phyloP scores from a whole-genome alignment of 2,329 filamentous ascomycete species.

The Apiospora arundinis region DNA sequence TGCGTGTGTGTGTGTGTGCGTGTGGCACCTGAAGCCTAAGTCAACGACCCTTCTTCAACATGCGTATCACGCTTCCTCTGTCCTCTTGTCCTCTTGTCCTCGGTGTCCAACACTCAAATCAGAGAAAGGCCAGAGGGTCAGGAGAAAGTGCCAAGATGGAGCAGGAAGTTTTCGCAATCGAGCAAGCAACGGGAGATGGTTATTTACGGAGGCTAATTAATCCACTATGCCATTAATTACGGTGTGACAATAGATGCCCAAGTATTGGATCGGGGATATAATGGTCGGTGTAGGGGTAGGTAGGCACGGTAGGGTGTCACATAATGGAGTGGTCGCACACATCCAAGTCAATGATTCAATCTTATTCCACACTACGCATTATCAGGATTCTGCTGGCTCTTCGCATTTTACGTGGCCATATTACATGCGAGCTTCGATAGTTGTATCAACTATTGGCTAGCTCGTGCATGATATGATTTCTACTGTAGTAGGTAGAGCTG shows the following conservation, averaged over 20 bases:
- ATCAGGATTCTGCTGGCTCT: background rate
- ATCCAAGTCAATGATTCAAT: background rate
- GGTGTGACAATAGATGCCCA: background rate
- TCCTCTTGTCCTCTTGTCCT: no score
- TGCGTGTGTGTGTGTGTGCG: no score
- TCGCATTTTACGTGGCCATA: background rate
- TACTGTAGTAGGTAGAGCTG: background rate
- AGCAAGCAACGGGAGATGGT: background rate
- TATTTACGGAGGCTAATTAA: no score
- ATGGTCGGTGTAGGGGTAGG: background rate
- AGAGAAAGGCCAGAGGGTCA: no score
- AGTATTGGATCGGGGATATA: constrained; percentile 14
- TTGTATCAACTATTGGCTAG: background rate
- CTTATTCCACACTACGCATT: background rate
- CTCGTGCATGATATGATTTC: background rate
- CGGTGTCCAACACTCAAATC: no score
- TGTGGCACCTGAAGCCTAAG: constrained; percentile 10
- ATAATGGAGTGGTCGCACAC: background rate
- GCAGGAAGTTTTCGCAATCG: background rate
- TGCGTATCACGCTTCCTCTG: background rate
- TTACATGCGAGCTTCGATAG: background rate
- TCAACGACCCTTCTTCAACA: background rate
- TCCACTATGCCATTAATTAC: background rate
- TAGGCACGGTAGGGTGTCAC: no score
- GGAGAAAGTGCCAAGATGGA: no score